Evolutionary conservation across 352 stramenopile species (phyloP).

Genomic region (Peronospora tabacina): DNA sequence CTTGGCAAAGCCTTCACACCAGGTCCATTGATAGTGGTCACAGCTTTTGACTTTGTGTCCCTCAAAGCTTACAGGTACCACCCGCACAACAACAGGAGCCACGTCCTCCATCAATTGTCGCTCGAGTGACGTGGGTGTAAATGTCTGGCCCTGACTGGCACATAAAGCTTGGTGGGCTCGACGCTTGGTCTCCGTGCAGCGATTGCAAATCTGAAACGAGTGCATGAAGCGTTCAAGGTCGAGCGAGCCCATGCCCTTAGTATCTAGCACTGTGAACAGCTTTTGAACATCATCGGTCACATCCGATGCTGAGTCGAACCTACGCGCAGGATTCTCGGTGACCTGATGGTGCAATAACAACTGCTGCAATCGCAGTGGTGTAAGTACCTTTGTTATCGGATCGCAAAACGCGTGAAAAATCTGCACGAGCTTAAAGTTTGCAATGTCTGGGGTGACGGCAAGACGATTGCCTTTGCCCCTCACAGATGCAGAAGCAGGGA

Average conservation of each 20-base stretch:
- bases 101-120: constrained; percentile 72
- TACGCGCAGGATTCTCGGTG: constrained; percentile 37
- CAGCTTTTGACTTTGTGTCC: constrained; percentile 76
- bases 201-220: constrained; percentile 85
- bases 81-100: constrained; percentile 63
- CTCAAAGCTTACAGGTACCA: constrained; percentile 62
- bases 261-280: constrained; percentile 54
- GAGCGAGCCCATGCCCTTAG: constrained; percentile 32
- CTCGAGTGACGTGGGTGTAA: constrained; percentile 44
- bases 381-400: constrained; percentile 43
- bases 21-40: constrained; percentile 84
- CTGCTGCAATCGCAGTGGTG: constrained; percentile 50
- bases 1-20: constrained; percentile 81
- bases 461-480: constrained; percentile 39
- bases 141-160: constrained; percentile 44
- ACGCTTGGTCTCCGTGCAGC: constrained; percentile 71
- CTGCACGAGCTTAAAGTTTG: constrained; percentile 81
- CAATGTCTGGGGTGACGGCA: constrained; percentile 66
- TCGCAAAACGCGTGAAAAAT: constrained; percentile 82
- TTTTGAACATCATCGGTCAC: constrained; percentile 37
- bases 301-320: constrained; percentile 7
- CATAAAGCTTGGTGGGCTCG: constrained; percentile 49
- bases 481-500: constrained; percentile 7
- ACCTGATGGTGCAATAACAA: constrained; percentile 57
- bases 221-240: constrained; percentile 74